phyloP scores from a whole-genome alignment of 768 basidiomycete genomes.

The Leucocoprinus birnbaumii region DNA sequence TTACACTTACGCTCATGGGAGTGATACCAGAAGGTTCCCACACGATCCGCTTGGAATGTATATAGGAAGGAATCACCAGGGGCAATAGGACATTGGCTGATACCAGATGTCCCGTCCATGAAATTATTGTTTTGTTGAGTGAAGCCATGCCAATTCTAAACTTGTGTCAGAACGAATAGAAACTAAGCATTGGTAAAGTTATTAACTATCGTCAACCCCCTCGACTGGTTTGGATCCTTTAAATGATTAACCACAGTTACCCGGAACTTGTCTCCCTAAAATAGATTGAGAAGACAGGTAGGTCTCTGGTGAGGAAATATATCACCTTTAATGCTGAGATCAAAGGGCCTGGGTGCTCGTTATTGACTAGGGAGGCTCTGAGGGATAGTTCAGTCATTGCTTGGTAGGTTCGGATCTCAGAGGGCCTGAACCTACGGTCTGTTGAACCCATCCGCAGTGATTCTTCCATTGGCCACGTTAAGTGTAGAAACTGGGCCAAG shows the following conservation, averaged over 20 bases:
- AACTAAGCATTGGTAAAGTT: background rate
- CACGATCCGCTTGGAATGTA: conserved; percentile 30
- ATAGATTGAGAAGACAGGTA: no score
- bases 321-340: background rate
- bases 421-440: background rate
- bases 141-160: conserved; percentile 45
- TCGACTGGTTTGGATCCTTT: background rate
- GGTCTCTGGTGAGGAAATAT: background rate
- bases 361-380: background rate
- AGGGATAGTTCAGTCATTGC: background rate
- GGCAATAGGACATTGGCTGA: conserved; percentile 40
- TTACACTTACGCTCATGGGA: conserved; percentile 14
- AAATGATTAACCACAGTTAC: background rate
- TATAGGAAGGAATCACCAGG: conserved; percentile 37
- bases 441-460: background rate
- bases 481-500: background rate
- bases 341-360: background rate
- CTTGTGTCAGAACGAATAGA: background rate
- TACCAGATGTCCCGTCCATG: conserved; percentile 36
- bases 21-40: conserved; percentile 42
- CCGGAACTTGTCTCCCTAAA: background rate
- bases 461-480: background rate
- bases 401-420: background rate
- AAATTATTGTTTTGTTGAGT: conserved; percentile 31
- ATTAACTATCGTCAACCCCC: background rate